Evolutionary conservation across 345 rosid genomes (phyloP), one percentile per base, ranked within the genome.

Genomic region (Arabidopsis arenosa): DNA sequence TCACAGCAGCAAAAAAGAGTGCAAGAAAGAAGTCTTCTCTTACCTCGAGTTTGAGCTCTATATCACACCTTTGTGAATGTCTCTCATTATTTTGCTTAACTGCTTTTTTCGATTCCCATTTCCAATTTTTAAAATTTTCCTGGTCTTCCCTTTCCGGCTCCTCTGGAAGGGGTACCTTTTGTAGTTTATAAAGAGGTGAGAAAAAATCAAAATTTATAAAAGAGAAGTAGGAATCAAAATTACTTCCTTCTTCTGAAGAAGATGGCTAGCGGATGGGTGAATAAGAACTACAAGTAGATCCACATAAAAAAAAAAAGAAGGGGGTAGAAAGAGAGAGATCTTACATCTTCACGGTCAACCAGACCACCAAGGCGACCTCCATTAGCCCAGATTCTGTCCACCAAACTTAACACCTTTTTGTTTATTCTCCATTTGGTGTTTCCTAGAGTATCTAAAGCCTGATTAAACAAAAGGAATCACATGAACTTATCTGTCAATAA

Each of bases 401-500:
- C 78, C 73, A 93, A 89, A 70, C 89, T 81, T 79, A 96, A 89
- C 44, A 93, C 77, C 86, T 85, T 87, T 75, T 84, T 93, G 75
- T 89, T 96, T 63, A 96, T 80, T 74, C 94, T 89, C 99, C 98
- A 96, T 75, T 93, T 96, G 65, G 98, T 86, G 77, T 85, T 87
- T 80, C 99, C 99, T 36, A 96, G 89, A 4, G 97, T 96, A 86
- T 96, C 86, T 76, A 96, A 80, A 43, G 97, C 99, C 99, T 96
- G 89, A 67, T 75, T 70, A 75, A 60, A 73, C 76, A 63, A 74
- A 61, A 28, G 40, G 18, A 69, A 68, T 33, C 52, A 61, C 63
- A 75, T 18, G 66, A 81, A 33, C 53, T 81, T 58, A 36, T 39
- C 55, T 68, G 30, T 47, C 70, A 28, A 45, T 45, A 76, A 15